Conservation (phyloP, 2,329 filamentous ascomycete genomes). For the Monilinia aucupariae region DNA sequence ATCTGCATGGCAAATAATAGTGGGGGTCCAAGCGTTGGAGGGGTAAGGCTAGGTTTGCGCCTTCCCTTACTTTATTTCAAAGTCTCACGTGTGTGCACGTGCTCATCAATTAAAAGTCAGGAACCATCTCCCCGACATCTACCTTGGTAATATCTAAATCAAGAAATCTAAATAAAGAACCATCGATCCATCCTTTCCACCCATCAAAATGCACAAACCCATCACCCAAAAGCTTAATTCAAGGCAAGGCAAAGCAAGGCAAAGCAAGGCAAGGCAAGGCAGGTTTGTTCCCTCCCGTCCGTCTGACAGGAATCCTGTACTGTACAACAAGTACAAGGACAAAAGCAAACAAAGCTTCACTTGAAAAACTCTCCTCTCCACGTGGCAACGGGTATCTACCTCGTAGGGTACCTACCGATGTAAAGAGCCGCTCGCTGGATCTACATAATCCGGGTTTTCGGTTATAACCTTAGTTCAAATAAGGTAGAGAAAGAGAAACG, state of each 20-base stretch:
- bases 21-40: neutral
- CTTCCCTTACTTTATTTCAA: neutral
- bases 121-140: neutral
- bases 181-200: neutral
- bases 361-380: neutral
- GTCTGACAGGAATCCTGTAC: neutral
- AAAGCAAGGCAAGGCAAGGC: neutral
- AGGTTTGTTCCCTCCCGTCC: neutral
- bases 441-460: neutral
- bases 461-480: neutral
- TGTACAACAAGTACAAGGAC: neutral
- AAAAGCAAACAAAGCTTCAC: neutral
- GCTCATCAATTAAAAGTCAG: neutral
- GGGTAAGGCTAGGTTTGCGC: neutral
- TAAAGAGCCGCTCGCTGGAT: neutral
- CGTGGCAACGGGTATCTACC: conserved; percentile 10
- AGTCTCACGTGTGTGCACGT: too few relatives aligned
- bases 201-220: neutral
- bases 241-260: too few relatives aligned
- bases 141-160: neutral
- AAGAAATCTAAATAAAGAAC: neutral
- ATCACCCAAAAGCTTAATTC: neutral
- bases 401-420: neutral
- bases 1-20: neutral
- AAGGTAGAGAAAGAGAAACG: neutral